These are phyloP conservation scores for Botrytis pseudocinerea DNA, from an alignment of 2,329 filamentous ascomycete genomes.

Conservation along the genomic window DNA sequence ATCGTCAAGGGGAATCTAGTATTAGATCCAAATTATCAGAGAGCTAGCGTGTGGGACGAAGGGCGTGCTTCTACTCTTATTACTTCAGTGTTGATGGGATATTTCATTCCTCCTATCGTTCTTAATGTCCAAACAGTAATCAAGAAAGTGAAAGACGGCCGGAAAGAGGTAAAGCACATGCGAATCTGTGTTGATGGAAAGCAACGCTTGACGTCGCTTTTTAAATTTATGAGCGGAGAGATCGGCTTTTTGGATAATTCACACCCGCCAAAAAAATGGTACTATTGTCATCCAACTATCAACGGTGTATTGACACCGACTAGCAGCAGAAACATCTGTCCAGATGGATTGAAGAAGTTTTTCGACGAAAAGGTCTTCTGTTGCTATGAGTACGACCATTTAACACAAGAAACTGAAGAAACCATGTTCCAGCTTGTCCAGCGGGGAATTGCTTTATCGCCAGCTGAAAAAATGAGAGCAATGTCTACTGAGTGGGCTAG, in stretches of 20 bases:
- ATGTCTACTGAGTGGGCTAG: slow-evolving; percentile 49
- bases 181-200: slow-evolving; percentile 51
- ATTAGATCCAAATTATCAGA: slow-evolving; percentile 49
- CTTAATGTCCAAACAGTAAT: slow-evolving; percentile 43
- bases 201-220: slow-evolving; percentile 49
- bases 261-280: slow-evolving; percentile 46
- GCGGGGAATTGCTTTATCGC: slow-evolving; percentile 47
- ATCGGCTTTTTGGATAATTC: slow-evolving; percentile 47
- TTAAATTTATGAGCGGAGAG: slow-evolving; percentile 47
- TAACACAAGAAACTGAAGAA: slow-evolving; percentile 47
- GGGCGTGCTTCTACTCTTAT: slow-evolving; percentile 38
- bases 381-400: slow-evolving; percentile 46
- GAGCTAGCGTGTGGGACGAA: slow-evolving; percentile 49
- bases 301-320: slow-evolving; percentile 29
- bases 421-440: slow-evolving; percentile 51
- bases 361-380: slow-evolving; percentile 47
- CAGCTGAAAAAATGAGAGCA: slow-evolving; percentile 50
- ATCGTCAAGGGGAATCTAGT: slow-evolving; percentile 41
- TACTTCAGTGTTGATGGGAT: slow-evolving; percentile 39
- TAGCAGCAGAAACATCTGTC: slow-evolving; percentile 41
- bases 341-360: slow-evolving; percentile 41
- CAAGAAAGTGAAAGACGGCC: slow-evolving; percentile 26
- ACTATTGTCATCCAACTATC: slow-evolving; percentile 37
- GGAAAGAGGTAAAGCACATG: slow-evolving; percentile 27
- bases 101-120: slow-evolving; percentile 50